Evolutionary conservation across 1,284 basidiomycete species (phyloP).

Genomic region (Melampsora larici-populina): DNA sequence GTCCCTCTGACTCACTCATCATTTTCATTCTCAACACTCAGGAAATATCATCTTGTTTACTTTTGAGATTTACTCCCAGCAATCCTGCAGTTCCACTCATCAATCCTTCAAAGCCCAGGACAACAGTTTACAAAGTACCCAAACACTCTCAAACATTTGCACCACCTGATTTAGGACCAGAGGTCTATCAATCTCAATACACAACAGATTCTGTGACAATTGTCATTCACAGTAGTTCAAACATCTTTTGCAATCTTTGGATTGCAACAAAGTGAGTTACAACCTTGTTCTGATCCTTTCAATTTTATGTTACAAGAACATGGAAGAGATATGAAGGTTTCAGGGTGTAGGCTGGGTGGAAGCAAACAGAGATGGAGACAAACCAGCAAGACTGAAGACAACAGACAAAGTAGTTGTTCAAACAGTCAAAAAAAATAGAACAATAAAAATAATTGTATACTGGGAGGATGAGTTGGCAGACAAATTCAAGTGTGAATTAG

Average conservation of each 20-base stretch:
- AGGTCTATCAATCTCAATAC: slow-evolving; percentile 29
- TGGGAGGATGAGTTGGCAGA: no score
- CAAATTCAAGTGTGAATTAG: no score
- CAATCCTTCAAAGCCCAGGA: slow-evolving; percentile 29
- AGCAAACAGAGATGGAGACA: no score
- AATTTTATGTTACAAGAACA: no score
- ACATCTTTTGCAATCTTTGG: neutral
- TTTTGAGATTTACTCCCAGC: slow-evolving; percentile 13
- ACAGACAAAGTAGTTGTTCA: no score
- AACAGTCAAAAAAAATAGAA: no score
- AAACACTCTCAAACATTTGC: slow-evolving; percentile 8
- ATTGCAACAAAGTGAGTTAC: neutral
- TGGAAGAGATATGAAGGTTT: no score
- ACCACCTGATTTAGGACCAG: slow-evolving; percentile 18
- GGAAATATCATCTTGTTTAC: neutral
- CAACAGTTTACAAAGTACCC: slow-evolving; percentile 35
- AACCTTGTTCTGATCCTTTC: neutral
- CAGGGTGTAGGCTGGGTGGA: no score
- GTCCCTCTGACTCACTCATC: neutral
- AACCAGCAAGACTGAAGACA: no score
- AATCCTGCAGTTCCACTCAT: slow-evolving; percentile 28
- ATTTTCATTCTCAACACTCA: neutral
- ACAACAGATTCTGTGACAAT: slow-evolving; percentile 59
- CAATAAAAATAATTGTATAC: no score
- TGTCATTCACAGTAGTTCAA: slow-evolving; percentile 79